phyloP scores from a whole-genome alignment of 2,329 filamentous ascomycete species.

The Phoma sp. region DNA sequence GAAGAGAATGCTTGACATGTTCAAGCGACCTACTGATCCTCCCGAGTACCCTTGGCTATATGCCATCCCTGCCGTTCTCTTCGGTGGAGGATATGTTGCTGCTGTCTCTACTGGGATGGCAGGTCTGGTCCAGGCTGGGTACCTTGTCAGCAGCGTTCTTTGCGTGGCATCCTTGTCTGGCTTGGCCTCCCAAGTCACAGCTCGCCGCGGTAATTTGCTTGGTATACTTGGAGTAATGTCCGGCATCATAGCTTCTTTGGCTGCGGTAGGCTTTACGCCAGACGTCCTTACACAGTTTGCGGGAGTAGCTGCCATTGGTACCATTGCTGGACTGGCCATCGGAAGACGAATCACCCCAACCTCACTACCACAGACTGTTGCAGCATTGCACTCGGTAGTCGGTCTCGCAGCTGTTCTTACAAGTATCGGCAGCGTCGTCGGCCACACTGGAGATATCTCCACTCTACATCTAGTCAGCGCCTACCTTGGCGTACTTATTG shows the following conservation, averaged over 20 bases:
- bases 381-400: slow-evolving; percentile 87
- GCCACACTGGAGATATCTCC: slow-evolving; percentile 72
- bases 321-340: slow-evolving; percentile 73
- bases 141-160: slow-evolving; percentile 81
- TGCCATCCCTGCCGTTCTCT: slow-evolving; percentile 75
- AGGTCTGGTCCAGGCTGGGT: slow-evolving; percentile 85
- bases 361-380: slow-evolving; percentile 86
- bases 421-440: slow-evolving; percentile 85
- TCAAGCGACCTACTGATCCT: slow-evolving; percentile 75
- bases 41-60: slow-evolving; percentile 90
- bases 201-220: slow-evolving; percentile 82
- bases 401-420: slow-evolving; percentile 87
- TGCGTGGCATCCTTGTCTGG: slow-evolving; percentile 83
- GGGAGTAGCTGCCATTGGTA: slow-evolving; percentile 74
- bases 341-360: slow-evolving; percentile 88
- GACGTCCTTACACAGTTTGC: slow-evolving; percentile 82
- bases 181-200: slow-evolving; percentile 80
- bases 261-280: slow-evolving; percentile 79
- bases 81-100: slow-evolving; percentile 80
- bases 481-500: slow-evolving; percentile 85
- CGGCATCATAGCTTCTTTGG: slow-evolving; percentile 81
- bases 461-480: slow-evolving; percentile 84
- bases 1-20: slow-evolving; percentile 82
- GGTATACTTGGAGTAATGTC: slow-evolving; percentile 85
- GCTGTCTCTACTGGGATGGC: slow-evolving; percentile 82